Evolutionary conservation across 495 filamentous ascomycete genomes (phyloP).

Genomic region (Podospora fimiseda): DNA sequence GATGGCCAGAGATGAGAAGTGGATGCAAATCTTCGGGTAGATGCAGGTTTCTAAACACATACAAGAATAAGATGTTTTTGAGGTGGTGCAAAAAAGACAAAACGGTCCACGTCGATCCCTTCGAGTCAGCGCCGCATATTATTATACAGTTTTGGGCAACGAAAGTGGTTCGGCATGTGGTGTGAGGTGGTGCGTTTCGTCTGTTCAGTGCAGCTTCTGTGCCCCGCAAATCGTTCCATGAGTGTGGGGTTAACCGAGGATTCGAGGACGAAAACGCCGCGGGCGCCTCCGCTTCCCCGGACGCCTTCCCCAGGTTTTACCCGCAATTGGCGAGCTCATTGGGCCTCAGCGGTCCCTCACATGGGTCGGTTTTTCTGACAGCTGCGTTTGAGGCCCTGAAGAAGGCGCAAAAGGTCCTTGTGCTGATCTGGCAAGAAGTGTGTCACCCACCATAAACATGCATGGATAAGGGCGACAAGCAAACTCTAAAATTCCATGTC

Average conservation of each 20-base stretch:
- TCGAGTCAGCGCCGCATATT: too few species aligned
- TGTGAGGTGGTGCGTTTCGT: constrained; percentile 8
- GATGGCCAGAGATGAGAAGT: neutral
- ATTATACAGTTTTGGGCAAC: too few species aligned
- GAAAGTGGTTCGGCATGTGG: constrained; percentile 15
- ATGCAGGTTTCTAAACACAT: neutral
- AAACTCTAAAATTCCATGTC: neutral
- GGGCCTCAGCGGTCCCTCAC: too few species aligned
- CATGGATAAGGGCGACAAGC: neutral
- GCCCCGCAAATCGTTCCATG: constrained; percentile 9
- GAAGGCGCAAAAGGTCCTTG: neutral
- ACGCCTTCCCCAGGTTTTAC: constrained; percentile 7
- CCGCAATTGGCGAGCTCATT: neutral
- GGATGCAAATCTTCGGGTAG: neutral
- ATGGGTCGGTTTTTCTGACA: neutral
- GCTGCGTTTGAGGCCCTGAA: neutral
- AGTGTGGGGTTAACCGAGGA: constrained; percentile 14
- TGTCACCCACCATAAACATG: neutral
- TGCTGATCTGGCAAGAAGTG: neutral
- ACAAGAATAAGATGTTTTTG: neutral
- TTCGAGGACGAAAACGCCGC: neutral
- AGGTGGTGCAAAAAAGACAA: neutral
- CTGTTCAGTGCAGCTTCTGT: neutral
- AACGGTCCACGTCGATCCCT: too few species aligned
- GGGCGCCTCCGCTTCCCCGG: constrained; percentile 17